Evolutionary conservation across 495 filamentous ascomycete species (phyloP), one percentile per base, ranked within the genome.

Genomic region (Aspergillus bertholletiae): DNA sequence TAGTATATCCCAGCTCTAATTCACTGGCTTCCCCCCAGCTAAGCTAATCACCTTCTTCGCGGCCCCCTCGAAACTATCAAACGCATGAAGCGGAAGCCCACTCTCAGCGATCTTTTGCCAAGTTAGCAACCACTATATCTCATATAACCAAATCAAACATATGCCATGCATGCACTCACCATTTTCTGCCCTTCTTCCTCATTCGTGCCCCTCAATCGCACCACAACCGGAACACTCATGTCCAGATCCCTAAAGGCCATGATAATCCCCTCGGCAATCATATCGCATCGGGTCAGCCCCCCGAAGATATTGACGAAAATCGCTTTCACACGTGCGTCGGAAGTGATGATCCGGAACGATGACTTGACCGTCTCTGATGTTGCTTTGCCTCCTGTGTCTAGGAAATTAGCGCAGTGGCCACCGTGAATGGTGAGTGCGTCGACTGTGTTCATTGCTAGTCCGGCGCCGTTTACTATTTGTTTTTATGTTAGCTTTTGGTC

Each of bases 251-350:
- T 72, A 65, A 93, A 93, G 8, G 90, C 90, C 59, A 89, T 52
- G 32, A 95, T 78, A 43, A 96, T 81, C 0, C 89, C 91, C 57
- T 85, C 79, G 0, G 91, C 92, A 65, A 96, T 96, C 89, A 96
- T 94, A 59, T 92, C 90, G 22, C 90, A 80, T 70, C 84, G 72
- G 7, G 89, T 95, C 71, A 96, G 62, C 0, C 91, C 92, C 4
- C 91, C 92, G 64, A 96, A 96, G 57, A 96, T 93, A 61, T 96
- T 96, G 30, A 96, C 89, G 68, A 96, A 88, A 45, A 96, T 79
- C 2, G 78, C 76, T 53, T 84, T 84, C 7, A 95, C 89, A 9
- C 91, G 74, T 12, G 74, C 59, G 61, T 96, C 91, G 24, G 74
- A 77, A 56, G 90, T 72, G 17, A 96, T 83, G 8, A 89, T 73